Evolutionary conservation across 208 protist species (phyloP).

Genomic region (Wallacemonas collosoma): DNA sequence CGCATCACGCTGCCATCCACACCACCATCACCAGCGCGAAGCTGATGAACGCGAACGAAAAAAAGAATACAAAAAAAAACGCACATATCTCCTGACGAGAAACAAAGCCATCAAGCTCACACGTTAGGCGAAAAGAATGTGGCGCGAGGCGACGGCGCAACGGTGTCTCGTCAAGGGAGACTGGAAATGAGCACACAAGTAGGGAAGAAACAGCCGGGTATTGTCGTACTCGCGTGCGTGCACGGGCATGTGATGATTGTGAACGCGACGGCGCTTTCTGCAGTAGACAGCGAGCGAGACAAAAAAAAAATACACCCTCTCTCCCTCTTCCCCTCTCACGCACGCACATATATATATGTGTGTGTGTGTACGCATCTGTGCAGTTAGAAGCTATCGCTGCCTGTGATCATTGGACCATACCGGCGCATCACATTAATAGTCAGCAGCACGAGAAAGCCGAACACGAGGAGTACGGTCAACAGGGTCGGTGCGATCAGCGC

Average conservation of each 20-base stretch:
- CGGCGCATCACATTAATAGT: conserved; percentile 63
- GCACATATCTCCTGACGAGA: too few relatives aligned
- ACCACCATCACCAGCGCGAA: neutral
- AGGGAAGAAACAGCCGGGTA: neutral
- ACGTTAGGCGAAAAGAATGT: neutral
- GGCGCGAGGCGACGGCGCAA: neutral
- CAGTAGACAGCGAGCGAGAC: neutral
- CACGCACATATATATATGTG: too few relatives aligned
- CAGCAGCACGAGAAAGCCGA: conserved; percentile 43
- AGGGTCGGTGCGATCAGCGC: conserved; percentile 60
- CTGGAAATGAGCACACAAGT: neutral
- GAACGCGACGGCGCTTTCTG: too few relatives aligned
- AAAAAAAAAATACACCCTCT: neutral
- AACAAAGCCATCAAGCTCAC: neutral
- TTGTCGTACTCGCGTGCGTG: neutral
- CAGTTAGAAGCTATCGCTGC: conserved; percentile 64
- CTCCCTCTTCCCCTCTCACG: too few relatives aligned
- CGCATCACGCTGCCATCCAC: neutral
- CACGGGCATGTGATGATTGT: neutral
- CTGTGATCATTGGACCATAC: conserved; percentile 87
- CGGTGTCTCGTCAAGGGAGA: neutral
- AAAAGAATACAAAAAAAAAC: neutral
- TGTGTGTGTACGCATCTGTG: too few relatives aligned
- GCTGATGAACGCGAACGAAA: too few relatives aligned
- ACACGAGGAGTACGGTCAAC: conserved; percentile 67